These are phyloP conservation scores for Aspergillus phoenicis DNA, from an alignment of 2,329 filamentous ascomycete genomes.

Conservation along the genomic window DNA sequence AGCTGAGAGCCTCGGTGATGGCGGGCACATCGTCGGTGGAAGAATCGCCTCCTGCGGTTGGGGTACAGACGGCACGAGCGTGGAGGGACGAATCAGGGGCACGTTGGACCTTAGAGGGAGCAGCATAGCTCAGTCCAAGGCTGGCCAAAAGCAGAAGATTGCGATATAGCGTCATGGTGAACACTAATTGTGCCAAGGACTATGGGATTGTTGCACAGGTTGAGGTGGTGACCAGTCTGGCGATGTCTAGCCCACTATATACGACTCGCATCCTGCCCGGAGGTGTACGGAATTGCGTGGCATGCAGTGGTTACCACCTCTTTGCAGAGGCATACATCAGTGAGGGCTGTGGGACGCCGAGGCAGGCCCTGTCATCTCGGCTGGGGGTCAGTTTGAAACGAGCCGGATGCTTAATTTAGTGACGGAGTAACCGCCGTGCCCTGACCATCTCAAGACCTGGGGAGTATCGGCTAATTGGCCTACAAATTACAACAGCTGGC, in stretches of 20 bases:
- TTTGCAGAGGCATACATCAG: neutral
- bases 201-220: neutral
- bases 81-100: neutral
- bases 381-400: neutral
- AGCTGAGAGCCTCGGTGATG: conserved; percentile 46
- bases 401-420: neutral
- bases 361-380: neutral
- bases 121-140: conserved; percentile 1
- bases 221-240: neutral
- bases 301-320: neutral
- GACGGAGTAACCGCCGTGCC: neutral
- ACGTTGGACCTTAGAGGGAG: conserved; percentile 5
- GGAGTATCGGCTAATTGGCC: neutral
- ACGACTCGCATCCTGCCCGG: neutral
- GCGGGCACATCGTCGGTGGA: conserved; percentile 49
- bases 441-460: neutral
- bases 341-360: neutral
- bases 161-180: neutral
- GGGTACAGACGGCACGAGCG: conserved; percentile 36
- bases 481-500: neutral
- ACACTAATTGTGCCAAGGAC: neutral
- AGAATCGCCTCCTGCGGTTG: conserved; percentile 31
- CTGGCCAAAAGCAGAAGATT: conserved; percentile 3
- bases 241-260: neutral
- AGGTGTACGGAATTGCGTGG: neutral